phyloP scores from a whole-genome alignment of 2,329 filamentous ascomycete species.

The Falciphora oryzae region DNA sequence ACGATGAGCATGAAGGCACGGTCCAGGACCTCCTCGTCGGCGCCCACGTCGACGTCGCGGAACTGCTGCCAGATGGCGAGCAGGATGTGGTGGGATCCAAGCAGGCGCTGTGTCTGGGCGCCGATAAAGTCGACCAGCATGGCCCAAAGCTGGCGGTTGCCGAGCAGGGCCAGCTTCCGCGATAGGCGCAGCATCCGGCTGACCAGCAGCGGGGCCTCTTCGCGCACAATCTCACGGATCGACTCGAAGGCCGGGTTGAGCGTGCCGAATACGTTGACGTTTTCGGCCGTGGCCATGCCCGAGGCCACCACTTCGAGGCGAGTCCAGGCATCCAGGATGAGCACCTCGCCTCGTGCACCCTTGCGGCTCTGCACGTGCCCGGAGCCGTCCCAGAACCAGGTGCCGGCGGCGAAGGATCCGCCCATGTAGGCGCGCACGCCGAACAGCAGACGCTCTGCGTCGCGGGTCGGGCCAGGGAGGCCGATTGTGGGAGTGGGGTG shows the following conservation, averaged over 20 bases:
- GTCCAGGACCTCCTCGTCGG: conserved; percentile 19
- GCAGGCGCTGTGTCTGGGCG: conserved; percentile 24
- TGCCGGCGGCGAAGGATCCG: conserved; percentile 7
- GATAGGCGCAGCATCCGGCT: conserved; percentile 28
- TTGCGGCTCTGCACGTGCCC: conserved; percentile 9
- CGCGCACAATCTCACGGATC: conserved; percentile 26
- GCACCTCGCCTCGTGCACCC: conserved; percentile 2
- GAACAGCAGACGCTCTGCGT: conserved; percentile 3
- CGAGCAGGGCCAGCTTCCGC: conserved; percentile 29
- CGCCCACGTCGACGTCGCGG: conserved; percentile 25
- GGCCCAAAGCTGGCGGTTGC: conserved; percentile 26
- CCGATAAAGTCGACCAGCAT: conserved; percentile 27
- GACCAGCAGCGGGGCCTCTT: conserved; percentile 28
- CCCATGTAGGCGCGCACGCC: conserved; percentile 8
- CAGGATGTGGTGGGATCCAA: conserved; percentile 25
- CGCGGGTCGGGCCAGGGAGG: conserved; percentile 5
- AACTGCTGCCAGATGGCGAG: conserved; percentile 26
- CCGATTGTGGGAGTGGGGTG: neutral
- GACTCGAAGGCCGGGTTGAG: conserved; percentile 30
- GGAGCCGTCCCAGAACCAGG: conserved; percentile 7
- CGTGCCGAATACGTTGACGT: conserved; percentile 25
- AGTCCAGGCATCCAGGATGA: conserved; percentile 8
- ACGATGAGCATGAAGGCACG: conserved; percentile 9
- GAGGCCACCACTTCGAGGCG: conserved; percentile 10
- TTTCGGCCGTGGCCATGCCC: conserved; percentile 18